Base-by-base conservation (phyloP, 768 basidiomycete species). In the Podaxis sp. region DNA sequence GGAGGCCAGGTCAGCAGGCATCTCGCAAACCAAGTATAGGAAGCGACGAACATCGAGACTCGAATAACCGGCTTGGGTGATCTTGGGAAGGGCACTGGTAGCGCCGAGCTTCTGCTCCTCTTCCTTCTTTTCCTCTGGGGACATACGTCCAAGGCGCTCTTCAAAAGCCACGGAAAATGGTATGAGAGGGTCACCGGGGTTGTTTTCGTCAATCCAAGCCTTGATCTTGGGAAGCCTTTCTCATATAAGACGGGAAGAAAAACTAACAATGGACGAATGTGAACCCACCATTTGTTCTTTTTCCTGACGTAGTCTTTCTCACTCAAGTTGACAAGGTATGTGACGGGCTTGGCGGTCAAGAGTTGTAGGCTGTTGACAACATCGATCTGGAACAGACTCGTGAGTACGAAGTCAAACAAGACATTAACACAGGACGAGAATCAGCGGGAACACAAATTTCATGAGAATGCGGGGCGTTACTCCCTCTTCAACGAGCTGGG, bases 141-240 rank as follows among this genome's bases (percentile, higher is more conserved):
- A 73, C 73, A 94, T 73, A 4, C 68, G 65, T 12, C 84, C 86
- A 8, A 99, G 80, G 44, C 96, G 89, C 75, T 99, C 95, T 74
- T 99, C 97, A 50, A 98, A 81, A 4, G 96, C 86, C 58, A 99
- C 97, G 30, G 94, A 96, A 82, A 99, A 98, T 12, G 97, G 97
- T 67, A 99, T 96, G 65, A 99, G 84, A 17, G 87, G 86, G 70
- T 99, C 97, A 56, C 97, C 97, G 1, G 96, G 88, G 79, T 97
- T 98, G 79, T 99, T 85, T 71, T 87, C 84, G 77, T 98, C 96
- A 71, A 99, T 96, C 97, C 97, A 99, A 30, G 77, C 91, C 74
- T 98, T 98, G 82, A 99, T 99, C 80, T 96, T 97, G 20, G 95
- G 85, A 36, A 99, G 78, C 93, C 91, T 93, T 60, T 56, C 28